Conservation (phyloP, 768 basidiomycete species). For the Pleurotus tuber-regium region DNA sequence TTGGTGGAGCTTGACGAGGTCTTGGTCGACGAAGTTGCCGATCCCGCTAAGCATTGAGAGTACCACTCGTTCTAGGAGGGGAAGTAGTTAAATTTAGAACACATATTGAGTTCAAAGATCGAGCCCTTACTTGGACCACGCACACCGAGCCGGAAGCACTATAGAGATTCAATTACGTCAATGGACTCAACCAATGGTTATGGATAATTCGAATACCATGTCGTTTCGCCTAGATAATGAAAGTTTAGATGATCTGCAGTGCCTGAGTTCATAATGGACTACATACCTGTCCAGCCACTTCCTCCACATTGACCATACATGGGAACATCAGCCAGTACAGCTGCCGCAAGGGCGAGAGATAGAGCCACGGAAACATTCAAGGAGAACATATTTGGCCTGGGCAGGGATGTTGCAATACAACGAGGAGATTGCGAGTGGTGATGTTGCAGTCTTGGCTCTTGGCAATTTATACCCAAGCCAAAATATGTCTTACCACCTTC, state of each 20-base stretch:
- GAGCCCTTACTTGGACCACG: slow-evolving; percentile 14
- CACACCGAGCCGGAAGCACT: slow-evolving; percentile 18
- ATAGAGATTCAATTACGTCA: background rate
- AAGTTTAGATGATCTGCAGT: background rate
- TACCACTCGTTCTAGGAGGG: slow-evolving; percentile 15
- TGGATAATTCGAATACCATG: slow-evolving; percentile 10
- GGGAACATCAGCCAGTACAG: slow-evolving; percentile 17
- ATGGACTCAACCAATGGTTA: background rate
- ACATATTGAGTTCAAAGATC: background rate
- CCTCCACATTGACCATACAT: slow-evolving; percentile 24
- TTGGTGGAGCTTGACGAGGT: too few species aligned
- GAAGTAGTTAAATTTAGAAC: background rate
- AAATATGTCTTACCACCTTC: background rate
- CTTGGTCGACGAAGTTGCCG: too few species aligned
- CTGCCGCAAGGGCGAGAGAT: slow-evolving; percentile 9
- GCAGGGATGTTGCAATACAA: background rate
- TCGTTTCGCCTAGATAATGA: slow-evolving; percentile 16
- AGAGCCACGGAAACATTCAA: slow-evolving; percentile 9
- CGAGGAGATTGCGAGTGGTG: background rate
- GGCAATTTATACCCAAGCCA: slow-evolving; percentile 1
- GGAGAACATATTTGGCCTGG: slow-evolving; percentile 9
- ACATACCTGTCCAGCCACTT: slow-evolving; percentile 19
- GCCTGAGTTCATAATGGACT: background rate
- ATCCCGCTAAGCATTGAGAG: slow-evolving; percentile 17
- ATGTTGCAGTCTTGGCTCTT: background rate